Evolutionary conservation across 2,329 filamentous ascomycete species (phyloP).

Genomic region (Pseudogymnoascus sp.): DNA sequence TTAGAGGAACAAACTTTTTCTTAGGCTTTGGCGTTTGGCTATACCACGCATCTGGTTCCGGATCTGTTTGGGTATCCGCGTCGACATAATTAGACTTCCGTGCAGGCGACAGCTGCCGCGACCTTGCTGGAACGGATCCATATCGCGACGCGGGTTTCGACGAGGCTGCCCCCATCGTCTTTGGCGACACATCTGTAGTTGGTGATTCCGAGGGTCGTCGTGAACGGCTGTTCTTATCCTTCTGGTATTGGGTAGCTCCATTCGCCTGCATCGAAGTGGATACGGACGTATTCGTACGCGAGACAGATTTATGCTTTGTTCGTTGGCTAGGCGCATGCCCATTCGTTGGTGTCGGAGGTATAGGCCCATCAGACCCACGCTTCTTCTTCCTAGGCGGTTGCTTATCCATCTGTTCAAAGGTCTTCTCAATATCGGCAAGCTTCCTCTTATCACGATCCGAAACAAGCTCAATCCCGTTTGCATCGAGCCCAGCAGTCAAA

Average conservation of each 20-base stretch:
- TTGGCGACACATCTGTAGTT: slow-evolving; percentile 22
- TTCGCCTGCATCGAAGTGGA: slow-evolving; percentile 12
- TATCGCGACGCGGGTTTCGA: slow-evolving; percentile 13
- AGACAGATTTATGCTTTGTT: slow-evolving; percentile 24
- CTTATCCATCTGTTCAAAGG: slow-evolving; percentile 53
- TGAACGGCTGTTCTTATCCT: slow-evolving; percentile 26
- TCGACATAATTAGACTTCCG: slow-evolving; percentile 22
- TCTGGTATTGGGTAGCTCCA: slow-evolving; percentile 18
- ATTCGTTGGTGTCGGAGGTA: slow-evolving; percentile 13
- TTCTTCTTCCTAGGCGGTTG: slow-evolving; percentile 56
- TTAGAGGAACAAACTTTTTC: slow-evolving; percentile 22
- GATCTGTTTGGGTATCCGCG: slow-evolving; percentile 25
- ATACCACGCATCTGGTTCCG: slow-evolving; percentile 25
- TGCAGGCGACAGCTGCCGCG: slow-evolving; percentile 19
- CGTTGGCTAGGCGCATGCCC: slow-evolving; percentile 22
- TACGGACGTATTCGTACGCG: slow-evolving; percentile 12
- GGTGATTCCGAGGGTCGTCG: slow-evolving; percentile 25
- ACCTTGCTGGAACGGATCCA: slow-evolving; percentile 13
- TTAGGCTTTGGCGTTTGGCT: slow-evolving; percentile 16
- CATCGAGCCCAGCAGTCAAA: slow-evolving; percentile 43
- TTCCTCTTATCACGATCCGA: slow-evolving; percentile 61
- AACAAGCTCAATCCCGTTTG: slow-evolving; percentile 46
- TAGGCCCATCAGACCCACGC: slow-evolving; percentile 45
- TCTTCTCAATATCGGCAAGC: slow-evolving; percentile 56
- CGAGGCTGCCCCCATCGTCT: slow-evolving; percentile 17